Evolutionary conservation across 2,329 filamentous ascomycete genomes (phyloP), one percentile per base, ranked within the genome.

Genomic region (Colletotrichum horii): DNA sequence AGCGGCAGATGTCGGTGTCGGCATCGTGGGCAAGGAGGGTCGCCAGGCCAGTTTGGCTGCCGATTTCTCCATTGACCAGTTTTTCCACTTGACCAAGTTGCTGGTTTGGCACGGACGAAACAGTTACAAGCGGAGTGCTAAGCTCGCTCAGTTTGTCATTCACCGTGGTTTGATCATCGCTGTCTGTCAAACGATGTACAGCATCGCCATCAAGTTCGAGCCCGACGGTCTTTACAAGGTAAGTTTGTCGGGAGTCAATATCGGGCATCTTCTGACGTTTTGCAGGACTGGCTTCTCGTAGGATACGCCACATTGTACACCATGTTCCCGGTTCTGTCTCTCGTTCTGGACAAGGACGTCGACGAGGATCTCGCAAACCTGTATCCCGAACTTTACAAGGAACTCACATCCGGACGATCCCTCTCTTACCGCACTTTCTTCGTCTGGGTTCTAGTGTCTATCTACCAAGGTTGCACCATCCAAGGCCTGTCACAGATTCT

Each of bases 91-190:
- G 24, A 98, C 96, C 66, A 99, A 98, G 84, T 90, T 99, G 2
- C 91, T 99, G n/a, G 96, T 99, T 48, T 99, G 97, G 97, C 97
- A 99, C 83, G 97, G 97, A 1, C 93, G 97, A 36, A 99, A 99
- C 86, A 96, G 94, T 80, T 99, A 99, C 89, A 98, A 98, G 85
- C 92, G 97, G 61, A 95, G 93, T 75, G 97, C 97, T 32, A 99
- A 99, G 86, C 91, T 99, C 28, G 96, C 95, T 1, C 97, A 98
- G 83, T 99, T 99, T 84, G 96, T 99, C 80, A 99, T 99, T 80
- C 97, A 99, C 83, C 94, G 97, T 80, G 97, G 97, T 66, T 88
- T 99, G 60, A 98, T 99, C 81, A 98, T 99, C 81, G 94, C 92
- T 70, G 96, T 98, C 32, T 98, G 96, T 80, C 97, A 99, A 86